A percentile compares a stretch with the other conserved stretches of the same genome.
phyloP scores from a whole-genome alignment of 176 grass and related monocot species.

The Microstegium vimineum region DNA sequence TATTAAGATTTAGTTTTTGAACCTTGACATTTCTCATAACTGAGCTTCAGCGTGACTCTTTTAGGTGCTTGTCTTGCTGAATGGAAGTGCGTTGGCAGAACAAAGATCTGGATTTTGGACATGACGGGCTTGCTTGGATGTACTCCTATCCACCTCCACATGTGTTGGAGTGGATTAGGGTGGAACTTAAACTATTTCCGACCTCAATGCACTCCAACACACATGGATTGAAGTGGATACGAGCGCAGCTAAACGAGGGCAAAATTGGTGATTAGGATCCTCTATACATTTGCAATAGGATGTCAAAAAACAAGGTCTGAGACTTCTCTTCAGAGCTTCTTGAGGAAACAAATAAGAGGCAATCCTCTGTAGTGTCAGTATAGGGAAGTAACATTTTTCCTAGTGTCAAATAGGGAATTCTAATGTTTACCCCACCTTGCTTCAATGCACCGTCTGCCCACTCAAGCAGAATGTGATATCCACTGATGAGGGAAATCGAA shows the following conservation, averaged over 20 bases:
- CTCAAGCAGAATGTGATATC: not conserved
- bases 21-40: not conserved
- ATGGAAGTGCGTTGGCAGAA: not conserved
- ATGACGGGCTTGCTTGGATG: too few species aligned
- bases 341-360: not conserved
- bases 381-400: too few species aligned
- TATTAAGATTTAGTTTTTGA: too few species aligned
- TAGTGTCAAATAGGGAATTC: too few species aligned
- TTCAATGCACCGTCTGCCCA: not conserved
- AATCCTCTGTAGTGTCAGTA: too few species aligned
- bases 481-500: not conserved
- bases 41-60: not conserved
- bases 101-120: not conserved
- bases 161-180: too few species aligned
- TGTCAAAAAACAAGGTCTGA: not conserved
- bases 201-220: too few species aligned
- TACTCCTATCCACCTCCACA: too few species aligned
- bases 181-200: too few species aligned
- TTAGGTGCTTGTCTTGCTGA: not conserved
- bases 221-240: too few species aligned
- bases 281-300: not conserved
- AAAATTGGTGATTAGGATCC: not conserved
- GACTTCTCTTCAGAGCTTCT: not conserved
- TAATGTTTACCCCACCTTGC: not conserved
- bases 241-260: too few species aligned